Evolutionary conservation across 2,329 filamentous ascomycete genomes (phyloP), one percentile per base, ranked within the genome.

Genomic region (Allantophomopsis cytisporea): DNA sequence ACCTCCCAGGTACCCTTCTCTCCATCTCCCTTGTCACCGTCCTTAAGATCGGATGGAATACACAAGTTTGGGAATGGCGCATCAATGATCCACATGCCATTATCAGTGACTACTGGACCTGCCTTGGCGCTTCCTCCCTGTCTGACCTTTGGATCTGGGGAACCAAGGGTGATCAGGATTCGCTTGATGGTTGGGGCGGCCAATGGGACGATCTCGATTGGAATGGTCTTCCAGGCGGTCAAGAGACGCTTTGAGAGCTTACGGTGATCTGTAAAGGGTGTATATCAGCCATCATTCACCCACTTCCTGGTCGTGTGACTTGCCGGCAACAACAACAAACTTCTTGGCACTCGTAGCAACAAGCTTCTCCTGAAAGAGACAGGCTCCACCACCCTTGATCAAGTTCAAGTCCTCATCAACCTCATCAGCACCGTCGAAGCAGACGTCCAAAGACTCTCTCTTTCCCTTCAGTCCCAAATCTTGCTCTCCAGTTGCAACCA

Each of bases 321-420:
- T 61, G 84, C 80, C 81, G 41, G 85, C 86, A 42, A 93, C 85
- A 52, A 84, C 89, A 45, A 95, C 71, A 54, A 95, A 94, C 56
- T 84, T 83, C 60, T 77, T 83, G 3, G 86, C 81, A 37, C 82
- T 75, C 43, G 85, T 76, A 5, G 88, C 88, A 4, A 98, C 88
- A 30, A 98, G 69, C 67, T 98, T 98, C 65, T 98, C 91, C 61
- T 96, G 91, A 65, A 94, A 94, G 41, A 96, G 64, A 61, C 91
- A 98, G n/a, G 87, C 91, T 42, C 91, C 91, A 37, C 91, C 91
- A 40, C 91, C 91, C 66, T 96, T 96, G 66, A 98, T 96, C 56
- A 89, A 86, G 62, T 96, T 98, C 43, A 98, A 64, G 39, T 93
- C 83, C 36, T 85, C 79, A 57, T 98, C 91, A 23, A 98, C 87